Percentiles rank a stretch among this genome's conserved stretches.
phyloP scores from a whole-genome alignment of 2,329 filamentous ascomycete genomes.

The Paecilomyces variotii region DNA sequence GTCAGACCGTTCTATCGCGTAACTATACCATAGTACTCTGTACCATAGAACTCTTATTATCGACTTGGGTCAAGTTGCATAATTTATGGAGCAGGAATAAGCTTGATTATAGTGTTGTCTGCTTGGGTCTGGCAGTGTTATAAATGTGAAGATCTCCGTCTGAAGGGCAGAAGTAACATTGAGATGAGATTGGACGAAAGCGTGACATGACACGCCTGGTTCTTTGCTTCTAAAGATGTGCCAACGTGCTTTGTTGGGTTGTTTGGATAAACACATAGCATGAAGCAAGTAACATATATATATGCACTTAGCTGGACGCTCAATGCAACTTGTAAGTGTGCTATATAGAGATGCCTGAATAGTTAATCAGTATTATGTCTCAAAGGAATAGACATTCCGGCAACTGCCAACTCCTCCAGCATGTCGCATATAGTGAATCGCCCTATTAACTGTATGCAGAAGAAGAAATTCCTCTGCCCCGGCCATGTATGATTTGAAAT shows the following conservation, averaged over 20 bases:
- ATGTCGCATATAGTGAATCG: neutral
- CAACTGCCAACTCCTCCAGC: neutral
- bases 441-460: neutral
- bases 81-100: neutral
- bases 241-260: too few species aligned
- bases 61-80: neutral
- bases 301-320: too few species aligned
- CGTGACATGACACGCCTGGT: too few species aligned
- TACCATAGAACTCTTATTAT: neutral
- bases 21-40: too few species aligned
- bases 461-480: neutral
- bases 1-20: neutral
- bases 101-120: neutral
- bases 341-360: too few species aligned
- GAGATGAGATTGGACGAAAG: too few species aligned
- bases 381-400: neutral
- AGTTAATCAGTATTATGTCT: too few species aligned
- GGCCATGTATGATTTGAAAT: neutral
- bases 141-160: neutral
- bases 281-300: too few species aligned
- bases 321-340: too few species aligned
- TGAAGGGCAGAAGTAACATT: too few species aligned
- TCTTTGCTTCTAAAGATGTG: too few species aligned
- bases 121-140: neutral
- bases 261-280: too few species aligned